Evolutionary conservation across 106 monocot species (phyloP).

Genomic region (Dactylorhiza incarnata): DNA sequence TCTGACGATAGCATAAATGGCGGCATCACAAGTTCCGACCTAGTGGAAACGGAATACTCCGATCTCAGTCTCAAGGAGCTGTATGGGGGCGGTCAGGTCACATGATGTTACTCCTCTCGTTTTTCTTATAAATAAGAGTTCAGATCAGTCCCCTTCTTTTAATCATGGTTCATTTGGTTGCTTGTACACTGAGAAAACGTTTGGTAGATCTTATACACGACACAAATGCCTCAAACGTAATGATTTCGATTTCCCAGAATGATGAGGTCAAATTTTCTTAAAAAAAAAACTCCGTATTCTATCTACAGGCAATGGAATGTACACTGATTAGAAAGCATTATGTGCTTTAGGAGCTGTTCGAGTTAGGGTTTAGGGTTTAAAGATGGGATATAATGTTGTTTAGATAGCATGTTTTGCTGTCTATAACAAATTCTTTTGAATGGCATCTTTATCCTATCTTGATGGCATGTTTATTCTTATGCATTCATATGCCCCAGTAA

Average conservation of each 20-base stretch:
- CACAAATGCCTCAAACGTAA: neutral
- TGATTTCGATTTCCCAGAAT: neutral
- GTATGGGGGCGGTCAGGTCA: conserved; percentile 25
- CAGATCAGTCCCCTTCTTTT: neutral
- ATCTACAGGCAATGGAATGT: neutral
- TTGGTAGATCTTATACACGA: neutral
- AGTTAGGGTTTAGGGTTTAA: too few relatives aligned
- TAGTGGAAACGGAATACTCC: conserved; percentile 56
- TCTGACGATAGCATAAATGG: neutral
- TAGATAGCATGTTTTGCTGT: too few relatives aligned
- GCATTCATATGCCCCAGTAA: too few relatives aligned
- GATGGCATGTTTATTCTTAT: too few relatives aligned
- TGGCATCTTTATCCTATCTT: too few relatives aligned
- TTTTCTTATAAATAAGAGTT: neutral
- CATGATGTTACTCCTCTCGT: neutral
- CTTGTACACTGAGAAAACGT: neutral
- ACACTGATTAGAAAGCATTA: neutral
- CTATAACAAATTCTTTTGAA: too few relatives aligned
- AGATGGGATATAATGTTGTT: too few relatives aligned
- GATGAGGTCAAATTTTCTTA: neutral
- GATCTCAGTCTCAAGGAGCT: conserved; percentile 49
- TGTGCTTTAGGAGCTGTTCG: too few relatives aligned
- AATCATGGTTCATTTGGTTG: neutral
- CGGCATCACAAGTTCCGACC: conserved; percentile 25
- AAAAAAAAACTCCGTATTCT: too few relatives aligned